Conservation (phyloP, 2,329 filamentous ascomycete species). For the Verticillium albo-atrum region DNA sequence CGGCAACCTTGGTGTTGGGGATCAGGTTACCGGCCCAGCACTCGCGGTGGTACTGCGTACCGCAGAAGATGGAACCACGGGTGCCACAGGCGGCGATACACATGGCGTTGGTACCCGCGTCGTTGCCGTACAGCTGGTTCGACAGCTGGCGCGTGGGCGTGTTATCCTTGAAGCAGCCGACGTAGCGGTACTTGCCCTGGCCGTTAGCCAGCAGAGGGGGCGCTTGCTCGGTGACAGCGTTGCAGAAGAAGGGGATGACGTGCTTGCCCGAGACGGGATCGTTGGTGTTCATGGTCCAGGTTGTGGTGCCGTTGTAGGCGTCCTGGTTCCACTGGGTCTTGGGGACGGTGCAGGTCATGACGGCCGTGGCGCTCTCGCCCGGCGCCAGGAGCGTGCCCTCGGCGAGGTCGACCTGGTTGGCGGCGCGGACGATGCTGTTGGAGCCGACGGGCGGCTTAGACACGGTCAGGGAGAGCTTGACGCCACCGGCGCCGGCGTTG, state of each 20-base stretch:
- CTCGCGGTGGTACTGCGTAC: conserved; percentile 43
- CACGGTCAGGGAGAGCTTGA: conserved; percentile 45
- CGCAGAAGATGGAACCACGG: conserved; percentile 35
- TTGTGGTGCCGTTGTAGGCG: conserved; percentile 39
- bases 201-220: conserved; percentile 39
- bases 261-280: conserved; percentile 48
- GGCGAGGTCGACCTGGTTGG: conserved; percentile 51
- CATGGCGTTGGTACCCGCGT: conserved; percentile 35
- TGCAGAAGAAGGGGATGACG: conserved; percentile 45
- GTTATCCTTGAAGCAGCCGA: conserved; percentile 51
- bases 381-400: conserved; percentile 47
- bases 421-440: conserved; percentile 44
- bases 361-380: conserved; percentile 45
- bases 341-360: conserved; percentile 48
- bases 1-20: conserved; percentile 35
- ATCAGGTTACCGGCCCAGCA: conserved; percentile 50
- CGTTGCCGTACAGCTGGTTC: conserved; percentile 31
- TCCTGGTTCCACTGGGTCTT: conserved; percentile 52
- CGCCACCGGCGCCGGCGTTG: conserved; percentile 42
- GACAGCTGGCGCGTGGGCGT: conserved; percentile 48
- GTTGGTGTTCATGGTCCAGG: conserved; percentile 54
- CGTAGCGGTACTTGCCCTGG: conserved; percentile 42
- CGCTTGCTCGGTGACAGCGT: conserved; percentile 46
- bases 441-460: conserved; percentile 57
- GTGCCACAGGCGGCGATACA: conserved; percentile 38